Evolutionary conservation across 129 eudicot species (phyloP).

Genomic region (Escallonia herrerae): DNA sequence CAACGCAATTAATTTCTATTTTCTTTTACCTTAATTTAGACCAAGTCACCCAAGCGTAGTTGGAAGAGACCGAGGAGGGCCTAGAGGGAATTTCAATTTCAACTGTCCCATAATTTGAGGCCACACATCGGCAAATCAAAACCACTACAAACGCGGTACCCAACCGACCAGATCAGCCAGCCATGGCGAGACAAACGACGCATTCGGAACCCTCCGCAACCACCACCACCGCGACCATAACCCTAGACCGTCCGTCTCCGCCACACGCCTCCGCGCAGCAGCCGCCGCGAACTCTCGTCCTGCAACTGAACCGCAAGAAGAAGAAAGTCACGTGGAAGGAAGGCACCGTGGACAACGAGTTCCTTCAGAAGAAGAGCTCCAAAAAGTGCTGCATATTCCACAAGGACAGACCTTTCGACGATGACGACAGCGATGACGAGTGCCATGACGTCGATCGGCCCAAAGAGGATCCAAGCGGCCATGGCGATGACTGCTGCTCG

Average conservation of each 20-base stretch:
- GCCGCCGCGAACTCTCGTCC: constrained; percentile 39
- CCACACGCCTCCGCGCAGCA: constrained; percentile 24
- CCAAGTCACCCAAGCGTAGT: not conserved
- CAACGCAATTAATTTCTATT: not conserved
- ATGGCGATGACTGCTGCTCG: constrained; percentile 28
- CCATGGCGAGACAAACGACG: constrained; percentile 35
- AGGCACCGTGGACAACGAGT: constrained; percentile 87
- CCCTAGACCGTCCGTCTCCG: constrained; percentile 37
- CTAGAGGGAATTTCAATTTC: not conserved
- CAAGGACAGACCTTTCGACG: constrained; percentile 77
- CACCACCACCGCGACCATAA: constrained; percentile 40
- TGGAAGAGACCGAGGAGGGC: not conserved
- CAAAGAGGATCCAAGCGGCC: constrained; percentile 12
- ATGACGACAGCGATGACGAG: constrained; percentile 63
- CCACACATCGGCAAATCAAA: not conserved
- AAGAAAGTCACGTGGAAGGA: constrained; percentile 95
- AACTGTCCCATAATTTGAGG: not conserved
- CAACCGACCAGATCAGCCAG: no score
- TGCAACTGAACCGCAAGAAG: constrained; percentile 72
- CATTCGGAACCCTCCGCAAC: constrained; percentile 32
- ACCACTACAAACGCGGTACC: not conserved
- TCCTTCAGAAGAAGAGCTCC: constrained; percentile 73
- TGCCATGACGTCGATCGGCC: constrained; percentile 21
- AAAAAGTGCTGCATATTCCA: constrained; percentile 91
- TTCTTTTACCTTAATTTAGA: not conserved